Conservation (phyloP, 2,329 filamentous ascomycete species). For the Tolypocladium ovalisporum region DNA sequence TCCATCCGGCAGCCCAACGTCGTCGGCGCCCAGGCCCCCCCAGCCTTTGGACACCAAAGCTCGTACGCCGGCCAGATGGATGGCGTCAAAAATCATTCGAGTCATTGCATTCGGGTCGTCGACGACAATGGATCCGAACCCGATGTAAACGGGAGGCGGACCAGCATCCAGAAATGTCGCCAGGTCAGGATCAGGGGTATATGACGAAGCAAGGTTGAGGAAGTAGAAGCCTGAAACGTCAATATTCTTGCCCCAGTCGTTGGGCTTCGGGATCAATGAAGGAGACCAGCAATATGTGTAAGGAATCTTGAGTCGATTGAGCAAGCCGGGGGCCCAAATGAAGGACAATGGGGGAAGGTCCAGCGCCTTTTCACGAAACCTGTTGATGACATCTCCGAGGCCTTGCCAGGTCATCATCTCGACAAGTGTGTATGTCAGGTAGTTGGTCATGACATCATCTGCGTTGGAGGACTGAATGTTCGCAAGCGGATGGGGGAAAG, state of each 20-base stretch:
- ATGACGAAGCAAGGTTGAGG: constrained; percentile 55
- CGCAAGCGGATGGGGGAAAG: constrained; percentile 77
- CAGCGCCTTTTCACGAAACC: constrained; percentile 64
- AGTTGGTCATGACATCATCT: constrained; percentile 68
- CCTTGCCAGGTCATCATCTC: constrained; percentile 94
- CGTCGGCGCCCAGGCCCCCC: constrained; percentile 71
- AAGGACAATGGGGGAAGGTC: constrained; percentile 68
- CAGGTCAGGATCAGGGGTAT: constrained; percentile 54
- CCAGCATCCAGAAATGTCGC: constrained; percentile 56
- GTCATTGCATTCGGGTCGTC: constrained; percentile 66
- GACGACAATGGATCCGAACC: constrained; percentile 74
- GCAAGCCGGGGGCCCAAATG: constrained; percentile 72
- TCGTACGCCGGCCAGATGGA: constrained; percentile 55
- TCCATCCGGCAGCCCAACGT: constrained; percentile 57
- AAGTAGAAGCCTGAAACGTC: constrained; percentile 70
- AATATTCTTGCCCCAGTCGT: constrained; percentile 64
- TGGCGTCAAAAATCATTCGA: constrained; percentile 59
- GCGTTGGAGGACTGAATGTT: constrained; percentile 70
- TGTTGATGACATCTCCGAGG: constrained; percentile 81
- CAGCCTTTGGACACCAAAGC: constrained; percentile 81
- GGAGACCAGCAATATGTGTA: constrained; percentile 89
- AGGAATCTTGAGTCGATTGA: constrained; percentile 65
- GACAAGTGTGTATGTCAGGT: constrained; percentile 71
- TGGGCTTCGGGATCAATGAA: constrained; percentile 65
- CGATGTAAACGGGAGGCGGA: constrained; percentile 67